Evolutionary conservation across 768 basidiomycete species (phyloP).

Genomic region (Lentinula sp.): DNA sequence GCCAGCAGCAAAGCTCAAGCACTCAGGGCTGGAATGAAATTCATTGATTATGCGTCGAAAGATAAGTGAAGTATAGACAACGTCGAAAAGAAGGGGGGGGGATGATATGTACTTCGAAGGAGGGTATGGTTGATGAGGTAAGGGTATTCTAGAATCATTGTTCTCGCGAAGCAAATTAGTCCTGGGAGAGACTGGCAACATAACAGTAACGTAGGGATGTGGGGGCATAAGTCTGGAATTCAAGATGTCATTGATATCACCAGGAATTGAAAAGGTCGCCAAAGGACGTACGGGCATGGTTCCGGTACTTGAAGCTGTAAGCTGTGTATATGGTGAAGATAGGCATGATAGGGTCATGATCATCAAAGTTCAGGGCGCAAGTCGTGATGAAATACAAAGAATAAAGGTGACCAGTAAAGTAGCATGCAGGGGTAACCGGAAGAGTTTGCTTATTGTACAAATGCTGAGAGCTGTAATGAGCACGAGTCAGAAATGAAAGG

Average conservation of each 20-base stretch:
- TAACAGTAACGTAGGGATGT: neutral
- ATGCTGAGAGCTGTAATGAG: neutral
- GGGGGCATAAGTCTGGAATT: neutral
- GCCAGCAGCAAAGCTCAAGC: too few relatives aligned
- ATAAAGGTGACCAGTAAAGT: constrained; percentile 1
- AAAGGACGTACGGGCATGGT: neutral
- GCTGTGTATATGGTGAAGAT: neutral
- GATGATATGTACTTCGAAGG: neutral
- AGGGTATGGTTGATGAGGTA: neutral
- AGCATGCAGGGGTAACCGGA: constrained; percentile 1
- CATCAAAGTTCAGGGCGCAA: neutral
- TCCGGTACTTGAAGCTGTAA: neutral
- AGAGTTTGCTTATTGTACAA: constrained; percentile 1
- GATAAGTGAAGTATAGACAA: neutral
- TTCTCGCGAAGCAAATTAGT: neutral
- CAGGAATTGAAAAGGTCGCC: neutral
- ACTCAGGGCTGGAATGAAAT: too few relatives aligned
- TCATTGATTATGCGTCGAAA: neutral
- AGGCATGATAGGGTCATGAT: neutral
- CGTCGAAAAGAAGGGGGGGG: neutral
- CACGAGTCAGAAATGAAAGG: neutral
- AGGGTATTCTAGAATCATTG: neutral
- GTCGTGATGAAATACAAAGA: neutral
- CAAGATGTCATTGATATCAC: neutral
- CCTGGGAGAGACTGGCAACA: constrained; percentile 1